These are phyloP conservation scores for Plectosphaerella plurivora DNA, from an alignment of 2,329 filamentous ascomycete species.

Conservation along the genomic window DNA sequence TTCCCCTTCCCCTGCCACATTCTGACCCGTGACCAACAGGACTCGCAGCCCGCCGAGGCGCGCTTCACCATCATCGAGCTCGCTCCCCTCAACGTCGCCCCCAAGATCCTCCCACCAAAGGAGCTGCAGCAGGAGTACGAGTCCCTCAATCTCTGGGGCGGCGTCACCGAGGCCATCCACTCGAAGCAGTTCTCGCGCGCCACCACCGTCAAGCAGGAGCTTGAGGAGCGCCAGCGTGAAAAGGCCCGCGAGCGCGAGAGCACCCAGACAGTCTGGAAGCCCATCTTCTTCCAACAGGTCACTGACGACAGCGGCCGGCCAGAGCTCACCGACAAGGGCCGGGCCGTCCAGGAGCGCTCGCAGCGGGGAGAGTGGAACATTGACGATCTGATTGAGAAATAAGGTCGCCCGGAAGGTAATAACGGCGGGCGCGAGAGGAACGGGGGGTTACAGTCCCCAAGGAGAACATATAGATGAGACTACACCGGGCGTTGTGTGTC, in stretches of 20 bases:
- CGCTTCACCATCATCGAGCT: conserved; percentile 82
- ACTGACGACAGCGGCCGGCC: conserved; percentile 53
- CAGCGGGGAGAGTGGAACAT: conserved; percentile 50
- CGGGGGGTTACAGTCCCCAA: no score
- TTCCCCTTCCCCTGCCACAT: neutral
- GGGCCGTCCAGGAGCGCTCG: conserved; percentile 43
- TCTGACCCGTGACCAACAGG: conserved; percentile 17
- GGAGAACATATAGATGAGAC: no score
- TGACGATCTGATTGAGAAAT: conserved; percentile 31
- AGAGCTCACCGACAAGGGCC: conserved; percentile 50
- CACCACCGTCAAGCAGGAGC: conserved; percentile 81
- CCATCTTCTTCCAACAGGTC: conserved; percentile 76
- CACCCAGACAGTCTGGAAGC: conserved; percentile 67
- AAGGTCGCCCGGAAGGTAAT: neutral
- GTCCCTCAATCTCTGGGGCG: conserved; percentile 80
- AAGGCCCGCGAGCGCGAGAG: conserved; percentile 77
- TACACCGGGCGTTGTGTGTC: no score
- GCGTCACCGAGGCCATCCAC: conserved; percentile 80
- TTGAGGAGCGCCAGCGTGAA: conserved; percentile 85
- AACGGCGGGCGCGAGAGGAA: no score
- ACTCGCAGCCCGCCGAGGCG: conserved; percentile 48
- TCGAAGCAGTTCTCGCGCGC: conserved; percentile 80
- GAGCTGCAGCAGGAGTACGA: conserved; percentile 84
- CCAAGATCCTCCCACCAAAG: conserved; percentile 74
- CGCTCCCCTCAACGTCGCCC: conserved; percentile 70